Base-by-base conservation (phyloP, 306 rosid genomes). In the Calophaca sinica region DNA sequence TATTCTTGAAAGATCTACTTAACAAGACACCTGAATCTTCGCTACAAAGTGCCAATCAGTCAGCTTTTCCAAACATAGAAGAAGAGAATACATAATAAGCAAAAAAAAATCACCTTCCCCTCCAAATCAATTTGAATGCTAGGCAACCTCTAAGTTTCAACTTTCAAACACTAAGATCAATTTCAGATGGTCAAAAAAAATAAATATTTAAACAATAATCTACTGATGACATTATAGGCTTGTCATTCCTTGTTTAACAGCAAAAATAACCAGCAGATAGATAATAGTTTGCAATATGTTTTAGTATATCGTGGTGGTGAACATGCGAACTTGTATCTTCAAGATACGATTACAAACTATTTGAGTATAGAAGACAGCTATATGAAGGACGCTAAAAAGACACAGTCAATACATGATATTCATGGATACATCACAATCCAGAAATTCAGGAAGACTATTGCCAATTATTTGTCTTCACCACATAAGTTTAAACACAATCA, bases 151-250 rank as follows among this genome's bases (percentile, higher is more conserved):
- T 35, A 6, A 58, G 76, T 49, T 67, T 51, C 50, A 6, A 58
- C 72, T 49, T 67, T 51, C 50, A 67, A 50, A 60, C 59, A 59
- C 75, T 4, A 62, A 13, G n/a, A 65, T 29, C 29, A 61, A 50
- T 20, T 59, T 68, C 13, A 39, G 33, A 52, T 11, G 46, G 20
- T 29, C n/a, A 50, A 52, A 75, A 50, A 50, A 29, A 8, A 28
- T 9, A 20, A 14, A 64, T 64, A 39, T 4, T 14, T 53, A 46
- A 38, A 62, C 35, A 72, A 59, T 36, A 76, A 58, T 3, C 36
- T 12, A 14, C 31, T 26, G 8, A 39, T 32, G 35, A 60, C 26
- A 76, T 39, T 42, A 26, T 62, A 50, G 68, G 26, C 51, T 0
- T 11, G 51, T 1, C 7, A 59, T 58, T 51, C 71, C 46, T 49